Base-by-base conservation (phyloP, 805 yeast genomes). In the Wickerhamia fluorescens region DNA sequence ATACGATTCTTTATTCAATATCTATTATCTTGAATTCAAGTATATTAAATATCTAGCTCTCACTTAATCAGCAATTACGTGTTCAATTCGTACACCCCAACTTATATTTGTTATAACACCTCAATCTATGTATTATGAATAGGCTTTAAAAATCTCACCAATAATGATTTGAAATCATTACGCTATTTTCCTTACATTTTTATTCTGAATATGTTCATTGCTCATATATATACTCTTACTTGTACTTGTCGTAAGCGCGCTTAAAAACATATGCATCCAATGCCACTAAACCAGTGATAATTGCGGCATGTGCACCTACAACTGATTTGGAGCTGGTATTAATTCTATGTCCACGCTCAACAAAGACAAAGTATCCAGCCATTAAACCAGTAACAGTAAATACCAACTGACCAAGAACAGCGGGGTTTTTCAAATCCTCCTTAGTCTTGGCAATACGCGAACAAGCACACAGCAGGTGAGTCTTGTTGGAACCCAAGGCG, bases 361-460 rank as follows among this genome's bases (percentile, higher is more conserved):
- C 44, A 56, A 68, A 70, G 14, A 69, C 73, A 29, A 58, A 54
- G 38, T 71, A 59, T 15, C 73, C 64, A 3, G 72, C 73, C 15
- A 67, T 56, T 19, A 66, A 46, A 10, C 71, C 70, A 23, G 71
- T 65, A 6, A 66, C 46, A 17, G 73, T 66, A 24, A 73, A 59
- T 11, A 71, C 58, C 3, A 68, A 52, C 50, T 76, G 81, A 18
- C 71, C 51, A 12, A 70, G 54, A 25, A 77, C 79, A 4, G 71
- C 79, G 0, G 84, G 84, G 57, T 77, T 75, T 44, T 73, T 63
- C 38, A 76, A 58, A 48, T 75, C 81, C 12, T 14, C 18, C n/a
- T 20, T 9, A 5, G 29, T 27, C 15, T 35, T 34, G 20, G 30
- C 35, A 9, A 14, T 24, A 18, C 9, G 7, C 20, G 7, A 10